Evolutionary conservation across 2,329 filamentous ascomycete genomes (phyloP).

Genomic region (Epichloe hybrida): DNA sequence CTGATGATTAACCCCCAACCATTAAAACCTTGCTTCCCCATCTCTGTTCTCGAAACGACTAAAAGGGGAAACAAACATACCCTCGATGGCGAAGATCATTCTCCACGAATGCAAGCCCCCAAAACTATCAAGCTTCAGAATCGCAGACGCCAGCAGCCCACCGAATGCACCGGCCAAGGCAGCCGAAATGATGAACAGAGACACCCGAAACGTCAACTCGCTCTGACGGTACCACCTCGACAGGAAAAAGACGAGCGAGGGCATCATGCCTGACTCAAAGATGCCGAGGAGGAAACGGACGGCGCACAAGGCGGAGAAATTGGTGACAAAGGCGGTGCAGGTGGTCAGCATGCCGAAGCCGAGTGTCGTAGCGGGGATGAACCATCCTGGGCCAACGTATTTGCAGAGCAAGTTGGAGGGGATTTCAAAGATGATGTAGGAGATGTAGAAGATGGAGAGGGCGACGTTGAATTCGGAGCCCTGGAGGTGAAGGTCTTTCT

Average conservation of each 20-base stretch:
- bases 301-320: constrained; percentile 30
- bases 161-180: constrained; percentile 55
- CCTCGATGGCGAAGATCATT: constrained; percentile 60
- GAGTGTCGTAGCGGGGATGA: constrained; percentile 42
- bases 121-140: constrained; percentile 43
- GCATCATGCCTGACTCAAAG: constrained; percentile 53
- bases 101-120: constrained; percentile 46
- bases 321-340: constrained; percentile 46
- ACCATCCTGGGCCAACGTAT: constrained; percentile 51
- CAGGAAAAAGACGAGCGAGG: constrained; percentile 53
- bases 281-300: constrained; percentile 47
- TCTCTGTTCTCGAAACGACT: background rate
- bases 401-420: constrained; percentile 50
- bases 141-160: constrained; percentile 48
- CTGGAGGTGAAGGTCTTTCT: constrained; percentile 36
- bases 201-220: constrained; percentile 49
- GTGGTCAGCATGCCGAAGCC: constrained; percentile 46
- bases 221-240: constrained; percentile 49
- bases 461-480: constrained; percentile 50
- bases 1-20: constrained; percentile 13
- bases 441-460: constrained; percentile 49
- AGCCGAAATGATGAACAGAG: constrained; percentile 52
- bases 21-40: background rate
- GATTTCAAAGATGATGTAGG: constrained; percentile 53
- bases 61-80: background rate